A percentile compares a stretch with the other conserved stretches of the same genome.
Evolutionary conservation across 148 eudicot genomes (phyloP).

Genomic region (Rhododendron simsii): DNA sequence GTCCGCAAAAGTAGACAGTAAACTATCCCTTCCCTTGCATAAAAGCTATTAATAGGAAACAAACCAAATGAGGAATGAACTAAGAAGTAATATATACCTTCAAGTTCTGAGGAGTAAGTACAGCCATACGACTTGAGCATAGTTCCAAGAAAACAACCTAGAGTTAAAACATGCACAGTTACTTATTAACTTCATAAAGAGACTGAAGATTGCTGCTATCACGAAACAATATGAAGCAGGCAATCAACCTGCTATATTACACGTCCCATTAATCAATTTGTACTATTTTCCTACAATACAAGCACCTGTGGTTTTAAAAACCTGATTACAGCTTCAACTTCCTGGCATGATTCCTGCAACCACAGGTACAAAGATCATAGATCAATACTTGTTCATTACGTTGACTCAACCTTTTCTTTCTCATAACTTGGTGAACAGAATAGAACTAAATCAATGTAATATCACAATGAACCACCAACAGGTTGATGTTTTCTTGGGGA

Average conservation of each 20-base stretch:
- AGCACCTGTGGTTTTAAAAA: slow-evolving; percentile 82
- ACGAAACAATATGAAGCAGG: neutral
- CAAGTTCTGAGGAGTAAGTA: slow-evolving; percentile 65
- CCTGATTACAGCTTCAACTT: slow-evolving; percentile 81
- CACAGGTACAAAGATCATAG: neutral
- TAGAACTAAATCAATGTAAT: neutral
- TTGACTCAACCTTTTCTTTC: neutral
- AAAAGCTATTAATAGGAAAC: neutral
- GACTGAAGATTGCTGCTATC: neutral
- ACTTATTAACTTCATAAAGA: neutral
- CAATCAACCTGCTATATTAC: slow-evolving; percentile 3
- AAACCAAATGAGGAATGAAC: neutral
- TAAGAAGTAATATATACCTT: slow-evolving; percentile 38
- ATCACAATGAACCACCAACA: neutral
- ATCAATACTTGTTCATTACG: neutral
- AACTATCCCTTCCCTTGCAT: neutral
- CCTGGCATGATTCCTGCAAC: slow-evolving; percentile 84
- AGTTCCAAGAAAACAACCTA: slow-evolving; percentile 96
- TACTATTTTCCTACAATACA: slow-evolving; percentile 12
- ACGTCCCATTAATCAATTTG: slow-evolving; percentile 7
- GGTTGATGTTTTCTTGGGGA: neutral
- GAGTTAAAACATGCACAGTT: slow-evolving; percentile 3
- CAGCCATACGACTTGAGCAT: slow-evolving; percentile 75
- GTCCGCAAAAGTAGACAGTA: neutral
- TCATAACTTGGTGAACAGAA: neutral